A percentile compares a stretch with the other conserved stretches of the same genome.
Conservation (phyloP, 148 eudicot genomes). For the Rhododendron ferrugineum region DNA sequence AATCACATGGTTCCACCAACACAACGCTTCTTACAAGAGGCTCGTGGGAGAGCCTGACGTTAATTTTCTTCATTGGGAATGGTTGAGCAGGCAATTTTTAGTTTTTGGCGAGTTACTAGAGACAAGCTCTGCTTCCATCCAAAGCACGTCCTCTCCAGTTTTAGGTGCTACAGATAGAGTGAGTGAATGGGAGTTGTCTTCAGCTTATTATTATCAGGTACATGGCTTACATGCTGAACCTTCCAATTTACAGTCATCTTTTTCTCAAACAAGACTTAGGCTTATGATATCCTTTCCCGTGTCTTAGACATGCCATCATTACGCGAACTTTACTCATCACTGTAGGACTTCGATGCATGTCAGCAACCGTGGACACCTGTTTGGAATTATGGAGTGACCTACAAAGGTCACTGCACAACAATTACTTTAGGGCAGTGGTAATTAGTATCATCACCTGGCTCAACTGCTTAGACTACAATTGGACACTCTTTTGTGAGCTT, state of each 20-base stretch:
- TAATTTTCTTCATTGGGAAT: constrained; percentile 94
- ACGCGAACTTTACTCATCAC: background rate
- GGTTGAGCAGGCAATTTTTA: constrained; percentile 93
- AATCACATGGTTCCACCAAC: constrained; percentile 85
- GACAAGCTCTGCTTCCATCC: constrained; percentile 60
- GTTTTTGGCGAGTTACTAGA: constrained; percentile 93
- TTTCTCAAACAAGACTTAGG: background rate
- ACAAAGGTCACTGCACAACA: constrained; percentile 3
- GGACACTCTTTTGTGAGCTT: no score
- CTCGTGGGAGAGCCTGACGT: constrained; percentile 76
- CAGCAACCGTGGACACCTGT: background rate
- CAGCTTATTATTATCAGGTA: constrained; percentile 93
- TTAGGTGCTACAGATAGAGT: constrained; percentile 47
- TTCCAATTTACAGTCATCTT: background rate
- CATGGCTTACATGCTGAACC: constrained; percentile 6
- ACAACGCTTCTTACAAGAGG: constrained; percentile 57
- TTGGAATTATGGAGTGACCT: background rate
- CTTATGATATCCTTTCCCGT: constrained; percentile 1
- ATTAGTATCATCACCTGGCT: no score
- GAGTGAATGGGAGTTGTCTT: constrained; percentile 75
- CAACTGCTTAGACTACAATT: no score
- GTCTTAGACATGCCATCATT: background rate
- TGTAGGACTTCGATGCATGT: background rate
- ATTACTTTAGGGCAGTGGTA: no score
- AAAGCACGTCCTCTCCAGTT: constrained; percentile 36